Base-by-base conservation (phyloP, 495 filamentous ascomycete genomes). In the Hypoxylon cercidicola region DNA sequence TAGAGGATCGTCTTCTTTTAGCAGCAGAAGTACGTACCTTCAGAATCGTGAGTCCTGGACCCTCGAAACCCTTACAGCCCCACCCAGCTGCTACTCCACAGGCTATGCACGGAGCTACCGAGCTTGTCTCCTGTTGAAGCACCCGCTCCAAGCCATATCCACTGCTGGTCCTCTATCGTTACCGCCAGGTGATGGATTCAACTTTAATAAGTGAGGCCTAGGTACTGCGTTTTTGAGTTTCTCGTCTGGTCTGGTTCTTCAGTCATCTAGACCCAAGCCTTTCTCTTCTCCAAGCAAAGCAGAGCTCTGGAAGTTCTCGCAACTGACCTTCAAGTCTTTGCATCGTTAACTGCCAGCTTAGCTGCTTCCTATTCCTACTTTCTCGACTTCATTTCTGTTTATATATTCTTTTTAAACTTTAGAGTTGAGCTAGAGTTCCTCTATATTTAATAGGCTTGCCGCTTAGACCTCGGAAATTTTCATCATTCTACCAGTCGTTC, bases 271-370 rank as follows among this genome's bases (percentile, higher is more conserved):
- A 77, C 73, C 71, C 75, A 75, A 81, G 75, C 75, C 74, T 64
- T 61, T 66, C 48, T 52, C 49, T 69, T 69, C 60, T 25, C 37
- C 44, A 32, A 39, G 64, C 68, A 69, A 72, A 75, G 75, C 79
- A 78, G 74, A 80, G 75, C 82, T 82, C 82, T 77, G 80, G 81
- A 75, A 82, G 81, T 80, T 83, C 78, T 77, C 67, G 72, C 73
- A 69, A 62, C 59, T 74, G 21, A 69, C 58, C 64, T 71, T 40
- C 63, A 51, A 47, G 56, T 51, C 49, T 68, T 68, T 49, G 32
- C 57, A 53, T 62, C 62, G 51, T 44, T 47, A 47, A 59, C 46
- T 19, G 53, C 55, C 16, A 32, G 53, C 58, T 48, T 50, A 53
- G 59, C 28, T 58, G 58, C 49, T 65, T 54, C 45, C 28, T 23